These are phyloP conservation scores for Yarrowia sp. DNA, from an alignment of 805 yeast species.

Conservation along the genomic window DNA sequence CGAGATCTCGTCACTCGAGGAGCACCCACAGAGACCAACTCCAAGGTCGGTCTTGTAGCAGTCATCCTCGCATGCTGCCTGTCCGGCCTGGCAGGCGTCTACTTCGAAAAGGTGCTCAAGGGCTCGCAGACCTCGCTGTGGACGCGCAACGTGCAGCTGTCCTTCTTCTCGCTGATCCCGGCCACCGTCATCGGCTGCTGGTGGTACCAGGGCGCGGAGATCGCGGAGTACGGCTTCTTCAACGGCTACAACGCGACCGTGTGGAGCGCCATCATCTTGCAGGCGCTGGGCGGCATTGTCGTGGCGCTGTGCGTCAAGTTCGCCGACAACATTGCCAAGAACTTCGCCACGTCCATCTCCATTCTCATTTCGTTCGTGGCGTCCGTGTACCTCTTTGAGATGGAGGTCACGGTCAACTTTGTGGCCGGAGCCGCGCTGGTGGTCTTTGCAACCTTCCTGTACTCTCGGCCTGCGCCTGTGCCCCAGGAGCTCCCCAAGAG, in stretches of 20 bases:
- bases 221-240: constrained; percentile 42
- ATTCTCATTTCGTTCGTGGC: constrained; percentile 43
- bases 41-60: constrained; percentile 40
- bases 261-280: constrained; percentile 42
- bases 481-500: constrained; percentile 15
- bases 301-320: constrained; percentile 46
- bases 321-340: constrained; percentile 46
- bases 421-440: constrained; percentile 41
- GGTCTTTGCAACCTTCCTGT: constrained; percentile 41
- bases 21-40: constrained; percentile 33
- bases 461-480: constrained; percentile 31
- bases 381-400: constrained; percentile 40
- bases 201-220: constrained; percentile 40
- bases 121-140: constrained; percentile 41
- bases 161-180: constrained; percentile 43
- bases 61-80: constrained; percentile 42
- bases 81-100: constrained; percentile 46
- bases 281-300: constrained; percentile 45
- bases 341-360: constrained; percentile 44
- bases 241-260: constrained; percentile 43
- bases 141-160: constrained; percentile 44
- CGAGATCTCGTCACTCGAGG: constrained; percentile 21
- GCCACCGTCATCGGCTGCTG: constrained; percentile 42
- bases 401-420: constrained; percentile 40
- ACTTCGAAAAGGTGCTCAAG: constrained; percentile 45